Base-by-base conservation (phyloP, 2,329 filamentous ascomycete species). In the Alternaria triticina region DNA sequence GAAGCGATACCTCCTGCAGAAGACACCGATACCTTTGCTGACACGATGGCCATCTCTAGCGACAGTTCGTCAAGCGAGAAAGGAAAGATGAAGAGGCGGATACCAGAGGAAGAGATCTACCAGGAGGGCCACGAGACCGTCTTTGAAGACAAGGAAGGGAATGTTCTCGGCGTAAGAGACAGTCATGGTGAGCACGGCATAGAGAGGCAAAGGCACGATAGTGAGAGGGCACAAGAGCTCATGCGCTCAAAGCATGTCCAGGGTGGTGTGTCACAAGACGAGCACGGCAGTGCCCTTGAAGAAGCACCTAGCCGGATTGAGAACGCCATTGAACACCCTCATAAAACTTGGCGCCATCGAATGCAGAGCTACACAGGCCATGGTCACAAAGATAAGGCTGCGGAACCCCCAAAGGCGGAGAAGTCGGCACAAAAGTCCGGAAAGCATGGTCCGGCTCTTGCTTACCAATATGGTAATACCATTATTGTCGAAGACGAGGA, bases 401-500 rank as follows among this genome's bases (percentile, higher is more conserved):
- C 65, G n/a, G 69, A 81, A 45, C 72, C 75, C 10, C 64, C 73
- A 6, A 72, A 70, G 45, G 70, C 77, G 33, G 72, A 79, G 11
- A 78, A 79, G 59, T 67, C 76, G 30, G 69, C 76, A 23, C 72
- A 79, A 11, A 78, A 79, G 55, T 65, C 76, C 6, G 73, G 78
- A 43, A 82, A 84, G 40, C 85, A 87, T 68, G 91, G 91, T 59
- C 91, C 92, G 12, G 93, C 93, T n/a, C 84, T 90, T 51, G 92
- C 92, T 6, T 96, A 94, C 76, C 92, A 94, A 69, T 95, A 93
- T 74, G 93, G 93, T 66, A 94, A 93, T 76, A 94, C 92, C 83
- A 93, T 96, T 68, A 95, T 96, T 75, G 91, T 96, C 15, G 92
- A 96, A 81, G 92, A 96, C 66, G 91, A 92, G 77, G 90, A 94